Evolutionary conservation across 345 rosid genomes (phyloP), one percentile per base, ranked within the genome.

Genomic region (Combretum micranthum): DNA sequence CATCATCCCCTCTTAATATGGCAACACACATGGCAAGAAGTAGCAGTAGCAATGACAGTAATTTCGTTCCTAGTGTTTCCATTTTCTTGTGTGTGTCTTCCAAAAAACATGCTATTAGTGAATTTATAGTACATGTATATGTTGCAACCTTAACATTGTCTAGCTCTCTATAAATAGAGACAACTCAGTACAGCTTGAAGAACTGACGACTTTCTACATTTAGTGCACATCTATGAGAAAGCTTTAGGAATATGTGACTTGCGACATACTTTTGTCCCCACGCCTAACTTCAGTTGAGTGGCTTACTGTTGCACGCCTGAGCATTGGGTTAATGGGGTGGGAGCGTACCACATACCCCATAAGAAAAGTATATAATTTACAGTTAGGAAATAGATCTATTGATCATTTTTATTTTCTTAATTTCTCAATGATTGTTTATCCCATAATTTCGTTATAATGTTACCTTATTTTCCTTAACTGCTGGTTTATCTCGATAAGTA

Each of bases 211-310:
- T 43, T 25, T 32, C 59, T 39, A 17, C 49, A 32, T 64, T 14
- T 59, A 54, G 21, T 66, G 45, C 52, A 61, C 0, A 65, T 44
- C 65, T 54, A 14, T 42, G 53, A 42, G 47, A 12, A 56, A 59
- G 49, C 32, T 25, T 49, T 19, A 13, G 25, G 15, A 49, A 14
- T 57, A 48, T 71, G 64, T 73, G 67, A 55, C 84, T 76, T 80
- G 23, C 48, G 62, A 17, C 63, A 42, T 73, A 76, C 73, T 73
- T 70, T 56, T 64, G 70, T 70, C 84, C 72, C 84, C 81, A 59
- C 69, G 9, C 6, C 39, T 4, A 32, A 32, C 39, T 32, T 32
- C 39, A 32, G 39, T 32, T 32, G 39, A 7, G 39, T 32, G 39
- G 9, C 9, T 4, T 32, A 7, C 6, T 4, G 39, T 7, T 32